Evolutionary conservation across 441 rosid species (phyloP).

Genomic region (Geranium incanum): DNA sequence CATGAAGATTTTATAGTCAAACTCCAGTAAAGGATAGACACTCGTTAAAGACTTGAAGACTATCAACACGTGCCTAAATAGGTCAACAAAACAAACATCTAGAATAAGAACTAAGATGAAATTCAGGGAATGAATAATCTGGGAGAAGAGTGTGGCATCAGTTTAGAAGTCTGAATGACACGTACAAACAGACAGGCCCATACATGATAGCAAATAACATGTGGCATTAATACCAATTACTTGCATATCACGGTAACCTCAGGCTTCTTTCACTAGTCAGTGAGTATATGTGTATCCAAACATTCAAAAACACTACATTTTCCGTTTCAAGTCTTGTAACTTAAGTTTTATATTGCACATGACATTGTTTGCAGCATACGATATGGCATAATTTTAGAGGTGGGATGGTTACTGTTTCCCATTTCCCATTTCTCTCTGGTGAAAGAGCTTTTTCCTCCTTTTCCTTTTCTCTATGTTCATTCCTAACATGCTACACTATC

Average conservation of each 20-base stretch:
- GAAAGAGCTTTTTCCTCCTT: background rate
- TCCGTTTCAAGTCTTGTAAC: background rate
- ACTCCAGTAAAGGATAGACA: background rate
- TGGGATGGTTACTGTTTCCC: background rate
- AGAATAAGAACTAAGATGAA: background rate
- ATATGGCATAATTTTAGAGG: background rate
- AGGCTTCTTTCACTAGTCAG: background rate
- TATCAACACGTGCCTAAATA: background rate
- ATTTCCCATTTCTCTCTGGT: background rate
- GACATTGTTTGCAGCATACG: background rate
- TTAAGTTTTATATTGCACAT: background rate
- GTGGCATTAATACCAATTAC: background rate
- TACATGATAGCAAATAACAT: background rate
- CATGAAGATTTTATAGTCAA: background rate
- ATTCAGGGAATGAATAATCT: background rate
- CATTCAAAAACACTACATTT: background rate
- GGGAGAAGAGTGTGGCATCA: background rate
- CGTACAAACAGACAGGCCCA: background rate
- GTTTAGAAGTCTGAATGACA: background rate
- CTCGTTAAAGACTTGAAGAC: slow-evolving; percentile 4
- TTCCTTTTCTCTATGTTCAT: background rate
- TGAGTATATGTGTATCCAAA: background rate
- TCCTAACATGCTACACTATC: background rate
- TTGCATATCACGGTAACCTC: background rate
- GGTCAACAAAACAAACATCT: background rate